A percentile compares a stretch with the other conserved stretches of the same genome.
Conservation (phyloP, 2,329 filamentous ascomycete genomes). For the Biscogniauxia marginata region DNA sequence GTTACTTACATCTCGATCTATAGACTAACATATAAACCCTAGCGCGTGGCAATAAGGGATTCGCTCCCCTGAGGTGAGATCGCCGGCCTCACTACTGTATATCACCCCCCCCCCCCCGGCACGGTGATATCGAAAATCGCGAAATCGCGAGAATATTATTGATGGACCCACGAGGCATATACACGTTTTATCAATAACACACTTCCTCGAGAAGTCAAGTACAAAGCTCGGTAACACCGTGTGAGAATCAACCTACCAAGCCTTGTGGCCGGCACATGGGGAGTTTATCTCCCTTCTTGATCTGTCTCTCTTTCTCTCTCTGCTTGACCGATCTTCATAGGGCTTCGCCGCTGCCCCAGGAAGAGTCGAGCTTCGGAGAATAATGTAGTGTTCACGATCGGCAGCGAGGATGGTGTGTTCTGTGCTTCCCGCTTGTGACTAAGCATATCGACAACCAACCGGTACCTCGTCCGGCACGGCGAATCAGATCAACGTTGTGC, state of each 20-base stretch:
- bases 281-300: neutral
- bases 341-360: neutral
- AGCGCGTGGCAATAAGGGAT: neutral
- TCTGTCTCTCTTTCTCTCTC: no score
- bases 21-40: neutral
- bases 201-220: neutral
- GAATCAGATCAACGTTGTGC: neutral
- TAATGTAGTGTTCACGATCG: neutral
- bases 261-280: neutral
- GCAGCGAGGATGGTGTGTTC: neutral
- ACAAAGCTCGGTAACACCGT: neutral
- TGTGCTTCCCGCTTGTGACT: neutral
- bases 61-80: neutral
- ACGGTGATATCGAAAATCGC: neutral
- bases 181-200: neutral
- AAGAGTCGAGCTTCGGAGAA: neutral
- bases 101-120: neutral
- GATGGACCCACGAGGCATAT: neutral
- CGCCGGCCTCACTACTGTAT: neutral
- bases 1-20: neutral
- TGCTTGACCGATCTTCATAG: neutral
- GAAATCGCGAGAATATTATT: neutral
- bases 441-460: neutral
- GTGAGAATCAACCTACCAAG: neutral
- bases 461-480: neutral